Evolutionary conservation across 23 red algal species (phyloP), one percentile per base, ranked within the genome.

Genomic region (Gracilaria gracilis): DNA sequence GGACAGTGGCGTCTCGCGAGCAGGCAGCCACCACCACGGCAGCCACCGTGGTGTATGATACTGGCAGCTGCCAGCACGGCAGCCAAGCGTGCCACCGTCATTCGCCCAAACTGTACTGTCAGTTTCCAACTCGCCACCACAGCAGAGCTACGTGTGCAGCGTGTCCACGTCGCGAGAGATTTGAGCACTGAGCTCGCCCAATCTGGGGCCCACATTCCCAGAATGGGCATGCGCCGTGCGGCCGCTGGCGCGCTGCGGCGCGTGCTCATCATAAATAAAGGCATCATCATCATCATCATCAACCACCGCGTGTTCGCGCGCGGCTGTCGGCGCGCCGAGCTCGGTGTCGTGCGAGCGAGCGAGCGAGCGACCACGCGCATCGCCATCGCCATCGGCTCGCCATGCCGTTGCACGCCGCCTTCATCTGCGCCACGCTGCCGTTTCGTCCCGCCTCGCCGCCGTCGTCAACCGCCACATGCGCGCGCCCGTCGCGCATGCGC

Each of bases 181-280:
- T n/a, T n/a, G n/a, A n/a, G n/a, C n/a, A n/a, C n/a, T n/a, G n/a
- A 64, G 58, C 58, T 64, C 58, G 58, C 58, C 23, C 58, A 27
- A 46, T 46, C 42, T 46, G n/a, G n/a, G n/a, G n/a, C n/a, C n/a
- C n/a, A n/a, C n/a, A n/a, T n/a, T 57, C 21, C 53, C 14, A 21
- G 53, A 57, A 57, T 13, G 53, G 14, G 53, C 53, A 13, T 57
- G 53, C 53, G 53, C 53, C 13, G 53, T 21, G 53, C 53, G 14
- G 53, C 53, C 14, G 53, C 53, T n/a, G 61, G 11, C 11, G 61
- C 61, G 29, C n/a, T n/a, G n/a, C n/a, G n/a, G n/a, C n/a, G n/a
- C n/a, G n/a, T n/a, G n/a, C n/a, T n/a, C n/a, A n/a, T n/a, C n/a
- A n/a, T n/a, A n/a, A n/a, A n/a, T n/a, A n/a, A n/a, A n/a, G n/a